phyloP scores from a whole-genome alignment of 495 filamentous ascomycete species.

The Darksidea phi region DNA sequence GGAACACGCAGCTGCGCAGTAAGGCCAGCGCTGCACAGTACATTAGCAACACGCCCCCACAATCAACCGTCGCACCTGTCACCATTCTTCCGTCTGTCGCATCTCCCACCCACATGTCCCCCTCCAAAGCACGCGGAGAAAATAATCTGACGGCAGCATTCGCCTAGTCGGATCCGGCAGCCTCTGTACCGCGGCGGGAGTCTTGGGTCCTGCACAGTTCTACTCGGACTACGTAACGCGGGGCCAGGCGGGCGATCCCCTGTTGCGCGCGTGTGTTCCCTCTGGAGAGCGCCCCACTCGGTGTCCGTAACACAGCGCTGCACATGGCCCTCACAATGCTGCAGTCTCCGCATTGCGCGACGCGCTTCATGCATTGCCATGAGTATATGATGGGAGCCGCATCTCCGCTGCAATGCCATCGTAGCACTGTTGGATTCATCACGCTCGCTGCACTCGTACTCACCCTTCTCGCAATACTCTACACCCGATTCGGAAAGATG shows the following conservation, averaged over 20 bases:
- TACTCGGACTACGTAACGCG: slow-evolving; percentile 1
- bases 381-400: not conserved
- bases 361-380: not conserved
- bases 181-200: not conserved
- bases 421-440: not conserved
- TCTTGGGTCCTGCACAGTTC: not conserved
- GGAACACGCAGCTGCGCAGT: too few species aligned
- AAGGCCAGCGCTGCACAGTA: too few species aligned
- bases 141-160: not conserved
- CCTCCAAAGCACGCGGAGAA: not conserved
- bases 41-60: not conserved
- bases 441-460: slow-evolving; percentile 1
- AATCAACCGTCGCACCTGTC: not conserved
- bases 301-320: slow-evolving; percentile 20
- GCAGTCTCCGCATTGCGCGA: not conserved
- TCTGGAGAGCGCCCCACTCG: slow-evolving; percentile 7
- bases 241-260: not conserved
- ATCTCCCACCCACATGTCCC: not conserved
- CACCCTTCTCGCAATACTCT: not conserved
- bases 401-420: not conserved
- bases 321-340: not conserved
- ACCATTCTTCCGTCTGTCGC: not conserved
- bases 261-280: not conserved
- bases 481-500: slow-evolving; percentile 3
- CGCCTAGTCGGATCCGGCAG: not conserved